phyloP scores from a whole-genome alignment of 345 rosid genomes.

The Citrus glauca region DNA sequence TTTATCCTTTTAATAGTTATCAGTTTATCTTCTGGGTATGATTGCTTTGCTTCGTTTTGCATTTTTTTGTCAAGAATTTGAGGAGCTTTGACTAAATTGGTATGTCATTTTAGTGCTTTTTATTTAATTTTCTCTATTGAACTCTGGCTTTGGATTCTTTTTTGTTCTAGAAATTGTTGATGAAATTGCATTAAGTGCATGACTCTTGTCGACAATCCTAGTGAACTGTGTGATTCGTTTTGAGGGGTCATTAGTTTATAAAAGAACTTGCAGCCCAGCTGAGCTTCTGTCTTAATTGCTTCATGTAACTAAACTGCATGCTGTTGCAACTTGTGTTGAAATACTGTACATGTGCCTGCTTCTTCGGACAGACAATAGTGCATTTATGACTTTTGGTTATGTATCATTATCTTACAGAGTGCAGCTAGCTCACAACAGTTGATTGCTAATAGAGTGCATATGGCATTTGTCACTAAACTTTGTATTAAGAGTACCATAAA shows the following conservation, averaged over 20 bases:
- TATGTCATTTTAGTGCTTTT: background rate
- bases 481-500: slow-evolving; percentile 6
- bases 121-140: background rate
- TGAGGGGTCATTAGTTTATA: slow-evolving; percentile 7
- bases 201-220: background rate
- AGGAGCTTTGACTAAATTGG: background rate
- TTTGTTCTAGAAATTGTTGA: background rate
- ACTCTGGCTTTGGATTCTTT: background rate
- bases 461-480: background rate
- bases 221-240: slow-evolving; percentile 4
- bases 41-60: slow-evolving; percentile 3
- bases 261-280: background rate
- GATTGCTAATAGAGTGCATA: slow-evolving; percentile 1
- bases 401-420: slow-evolving; percentile 7
- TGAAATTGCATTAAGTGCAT: background rate
- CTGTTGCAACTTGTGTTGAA: slow-evolving; percentile 11
- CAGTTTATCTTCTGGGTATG: slow-evolving; percentile 17
- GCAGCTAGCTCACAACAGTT: background rate
- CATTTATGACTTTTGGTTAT: slow-evolving; percentile 15
- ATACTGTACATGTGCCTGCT: background rate
- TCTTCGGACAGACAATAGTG: background rate
- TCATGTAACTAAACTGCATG: slow-evolving; percentile 1
- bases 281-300: slow-evolving; percentile 15
- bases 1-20: slow-evolving; percentile 5
- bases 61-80: background rate